These are phyloP conservation scores for Cyberlindnera maritima DNA, from an alignment of 805 yeast species.

Conservation along the genomic window DNA sequence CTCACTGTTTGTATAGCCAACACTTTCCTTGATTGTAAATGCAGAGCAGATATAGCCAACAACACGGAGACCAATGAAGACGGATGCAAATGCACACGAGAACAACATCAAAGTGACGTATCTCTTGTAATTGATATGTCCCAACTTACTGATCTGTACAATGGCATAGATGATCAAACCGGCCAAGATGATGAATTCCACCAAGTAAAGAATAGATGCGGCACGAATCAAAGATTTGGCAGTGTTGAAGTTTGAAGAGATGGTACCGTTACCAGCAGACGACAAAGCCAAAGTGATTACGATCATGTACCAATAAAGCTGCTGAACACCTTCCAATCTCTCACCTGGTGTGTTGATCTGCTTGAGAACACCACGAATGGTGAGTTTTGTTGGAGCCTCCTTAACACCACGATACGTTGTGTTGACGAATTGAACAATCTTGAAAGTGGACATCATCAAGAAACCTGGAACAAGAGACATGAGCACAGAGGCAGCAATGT, in stretches of 20 bases:
- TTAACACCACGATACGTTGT: not conserved
- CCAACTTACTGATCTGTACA: not conserved
- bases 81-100: not conserved
- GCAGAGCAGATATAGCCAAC: not conserved
- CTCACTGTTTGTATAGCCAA: not conserved
- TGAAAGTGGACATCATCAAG: slow-evolving; percentile 3
- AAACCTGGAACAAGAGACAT: slow-evolving; percentile 1
- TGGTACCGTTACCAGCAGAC: slow-evolving; percentile 5
- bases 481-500: slow-evolving; percentile 5
- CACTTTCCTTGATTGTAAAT: not conserved
- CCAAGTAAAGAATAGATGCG: slow-evolving; percentile 2
- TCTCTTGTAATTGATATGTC: slow-evolving; percentile 1
- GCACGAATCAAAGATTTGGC: not conserved
- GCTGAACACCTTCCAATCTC: not conserved
- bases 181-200: not conserved
- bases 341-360: not conserved
- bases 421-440: slow-evolving; percentile 3
- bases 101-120: not conserved
- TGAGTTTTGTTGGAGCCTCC: not conserved
- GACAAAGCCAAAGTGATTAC: slow-evolving; percentile 1
- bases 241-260: not conserved
- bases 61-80: slow-evolving; percentile 4
- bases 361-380: not conserved
- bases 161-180: not conserved
- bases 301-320: not conserved